Evolutionary conservation across 192 early-diverging fungal species (phyloP).

Genomic region (Funneliformis mosseae): DNA sequence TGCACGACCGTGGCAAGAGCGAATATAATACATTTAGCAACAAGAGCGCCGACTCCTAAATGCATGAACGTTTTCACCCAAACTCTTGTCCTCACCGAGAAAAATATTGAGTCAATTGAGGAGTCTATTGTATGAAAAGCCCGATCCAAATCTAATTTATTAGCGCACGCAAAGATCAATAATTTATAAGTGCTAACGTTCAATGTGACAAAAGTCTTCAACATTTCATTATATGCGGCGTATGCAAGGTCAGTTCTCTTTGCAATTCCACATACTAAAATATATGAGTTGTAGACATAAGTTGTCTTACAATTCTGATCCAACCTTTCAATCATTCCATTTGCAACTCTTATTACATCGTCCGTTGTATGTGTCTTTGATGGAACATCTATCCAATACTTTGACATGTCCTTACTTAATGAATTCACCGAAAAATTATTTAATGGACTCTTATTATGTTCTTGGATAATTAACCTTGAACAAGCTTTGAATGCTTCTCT

Average conservation of each 20-base stretch:
- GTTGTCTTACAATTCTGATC: not conserved
- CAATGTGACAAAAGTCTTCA: not conserved
- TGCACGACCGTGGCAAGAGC: not conserved
- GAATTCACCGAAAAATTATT: not conserved
- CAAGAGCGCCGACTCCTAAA: not conserved
- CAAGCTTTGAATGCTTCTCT: not conserved
- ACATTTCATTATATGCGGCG: not conserved
- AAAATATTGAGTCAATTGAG: not conserved
- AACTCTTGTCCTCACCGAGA: not conserved
- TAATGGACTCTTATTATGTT: not conserved
- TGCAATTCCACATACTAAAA: slow-evolving; percentile 12
- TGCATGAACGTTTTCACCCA: not conserved
- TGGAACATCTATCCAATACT: slow-evolving; percentile 18
- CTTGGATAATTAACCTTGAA: not conserved
- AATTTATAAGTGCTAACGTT: slow-evolving; percentile 10
- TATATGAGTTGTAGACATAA: not conserved
- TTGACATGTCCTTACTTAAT: slow-evolving; percentile 10
- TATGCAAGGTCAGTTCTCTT: not conserved
- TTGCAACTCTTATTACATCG: not conserved
- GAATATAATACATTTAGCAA: slow-evolving; percentile 4
- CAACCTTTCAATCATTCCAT: not conserved
- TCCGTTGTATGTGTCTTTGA: not conserved
- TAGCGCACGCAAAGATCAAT: not conserved
- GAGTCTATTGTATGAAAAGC: slow-evolving; percentile 8
- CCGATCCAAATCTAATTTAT: not conserved